phyloP scores from a whole-genome alignment of 2,329 filamentous ascomycete species.

The Leptodontidium sp. region DNA sequence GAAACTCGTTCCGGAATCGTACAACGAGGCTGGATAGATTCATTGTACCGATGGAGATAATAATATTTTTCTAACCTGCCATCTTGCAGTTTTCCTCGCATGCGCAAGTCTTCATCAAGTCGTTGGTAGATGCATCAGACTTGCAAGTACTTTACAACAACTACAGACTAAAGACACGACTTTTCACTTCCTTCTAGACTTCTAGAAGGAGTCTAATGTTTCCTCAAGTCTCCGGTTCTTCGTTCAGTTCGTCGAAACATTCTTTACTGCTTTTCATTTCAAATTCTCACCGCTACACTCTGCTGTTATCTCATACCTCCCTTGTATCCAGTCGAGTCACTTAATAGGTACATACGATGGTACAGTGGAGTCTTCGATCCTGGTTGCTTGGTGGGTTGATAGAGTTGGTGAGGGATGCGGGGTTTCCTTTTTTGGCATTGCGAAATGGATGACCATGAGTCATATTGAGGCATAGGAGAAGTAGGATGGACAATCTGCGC shows the following conservation, averaged over 20 bases:
- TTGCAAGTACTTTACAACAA: not conserved
- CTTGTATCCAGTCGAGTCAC: not conserved
- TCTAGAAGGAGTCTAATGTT: not conserved
- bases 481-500: not conserved
- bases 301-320: not conserved
- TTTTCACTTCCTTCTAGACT: not conserved
- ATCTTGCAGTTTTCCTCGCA: not conserved
- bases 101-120: no score
- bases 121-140: no score
- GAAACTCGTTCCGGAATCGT: slow-evolving; percentile 39
- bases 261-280: not conserved
- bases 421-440: not conserved
- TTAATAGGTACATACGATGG: not conserved
- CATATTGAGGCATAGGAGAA: not conserved
- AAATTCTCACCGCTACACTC: not conserved
- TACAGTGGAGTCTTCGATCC: not conserved
- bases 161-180: not conserved
- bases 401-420: not conserved
- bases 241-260: not conserved
- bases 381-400: not conserved
- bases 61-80: not conserved
- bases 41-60: not conserved
- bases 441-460: not conserved
- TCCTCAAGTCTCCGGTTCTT: not conserved
- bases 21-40: slow-evolving; percentile 18